Base-by-base conservation (phyloP, 208 protist species). In the Herpetomonas tarakana region DNA sequence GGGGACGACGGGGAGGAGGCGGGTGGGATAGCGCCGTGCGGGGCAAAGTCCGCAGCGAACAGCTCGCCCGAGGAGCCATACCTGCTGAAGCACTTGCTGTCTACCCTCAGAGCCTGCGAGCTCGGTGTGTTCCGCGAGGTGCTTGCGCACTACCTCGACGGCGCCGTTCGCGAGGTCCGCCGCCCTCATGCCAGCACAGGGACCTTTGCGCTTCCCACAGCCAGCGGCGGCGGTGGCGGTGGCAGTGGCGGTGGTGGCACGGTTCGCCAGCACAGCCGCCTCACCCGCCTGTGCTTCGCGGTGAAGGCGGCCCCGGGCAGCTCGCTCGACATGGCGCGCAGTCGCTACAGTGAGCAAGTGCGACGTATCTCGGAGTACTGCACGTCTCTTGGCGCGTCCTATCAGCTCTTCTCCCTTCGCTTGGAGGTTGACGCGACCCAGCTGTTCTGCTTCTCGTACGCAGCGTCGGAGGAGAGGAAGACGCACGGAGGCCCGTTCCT, bases 371-470 rank as follows among this genome's bases (percentile, higher is more conserved):
- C 80, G 18, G 44, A 62, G 18, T 78, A 89, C 65, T 50, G 53
- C 19, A 79, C 55, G 18, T 49, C 74, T 26, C 51, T 95, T 16
- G 66, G 66, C 19, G 46, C 71, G 24, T 18, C 22, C 16, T 71
- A 71, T 35, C 59, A 71, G 39, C 62, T 95, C 16, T 63, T 50
- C 38, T 83, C 83, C 3, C 76, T 95, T 14, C 74, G 73, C 18
- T 69, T 95, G 25, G 74, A 78, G 58, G 72, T 73, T 3, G 83
- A 92, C 58, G 28, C 52, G 16, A 61, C 68, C 26, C 69, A 74
- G 47, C 70, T 82, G 26, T 95, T 88, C 65, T 78, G 78, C 44
- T 64, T 95, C 9, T 83, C 69, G 19, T 92, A 90, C 66, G 58
- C 71, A 41, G 65, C 65, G 9, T 44, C 67, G n/a, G 79, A 93